A percentile compares a stretch with the other conserved stretches of the same genome.
Evolutionary conservation across 2,329 filamentous ascomycete genomes (phyloP).

Genomic region (Cryphonectria nitschkei): DNA sequence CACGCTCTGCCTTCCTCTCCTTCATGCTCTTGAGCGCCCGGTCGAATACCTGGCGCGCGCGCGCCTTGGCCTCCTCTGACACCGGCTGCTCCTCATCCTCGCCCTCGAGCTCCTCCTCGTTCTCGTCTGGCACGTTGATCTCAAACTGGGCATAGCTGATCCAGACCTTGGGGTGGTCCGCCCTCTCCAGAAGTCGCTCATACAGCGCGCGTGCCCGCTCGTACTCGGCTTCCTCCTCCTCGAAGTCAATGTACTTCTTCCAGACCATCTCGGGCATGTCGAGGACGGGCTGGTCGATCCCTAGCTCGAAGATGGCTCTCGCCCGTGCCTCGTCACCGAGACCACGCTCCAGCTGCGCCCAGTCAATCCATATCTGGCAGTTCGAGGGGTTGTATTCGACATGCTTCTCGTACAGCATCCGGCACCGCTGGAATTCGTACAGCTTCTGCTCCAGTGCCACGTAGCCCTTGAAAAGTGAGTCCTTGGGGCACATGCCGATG

Average conservation of each 20-base stretch:
- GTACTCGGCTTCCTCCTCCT: conserved; percentile 93
- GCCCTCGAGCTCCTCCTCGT: conserved; percentile 57
- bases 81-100: conserved; percentile 70
- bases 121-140: conserved; percentile 84
- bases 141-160: conserved; percentile 99
- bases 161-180: conserved; percentile 99
- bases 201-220: conserved; percentile 81
- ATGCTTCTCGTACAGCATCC: conserved; percentile 91
- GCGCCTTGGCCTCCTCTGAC: conserved; percentile 80
- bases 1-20: conserved; percentile 91
- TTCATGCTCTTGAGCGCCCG: conserved; percentile 86
- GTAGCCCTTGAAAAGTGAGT: conserved; percentile 92
- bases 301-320: conserved; percentile 89
- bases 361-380: conserved; percentile 93
- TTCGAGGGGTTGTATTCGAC: conserved; percentile 91
- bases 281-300: conserved; percentile 77
- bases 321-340: conserved; percentile 88
- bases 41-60: conserved; percentile 82
- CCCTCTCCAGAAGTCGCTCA: conserved; percentile 89
- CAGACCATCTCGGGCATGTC: conserved; percentile 98
- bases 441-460: conserved; percentile 90
- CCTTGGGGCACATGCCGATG: conserved; percentile 94
- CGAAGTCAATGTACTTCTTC: conserved; percentile 99
- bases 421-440: conserved; percentile 91
- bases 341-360: conserved; percentile 88